Evolutionary conservation across 2,329 filamentous ascomycete genomes (phyloP), one percentile per base, ranked within the genome.

Genomic region (Neonectria magnoliae): DNA sequence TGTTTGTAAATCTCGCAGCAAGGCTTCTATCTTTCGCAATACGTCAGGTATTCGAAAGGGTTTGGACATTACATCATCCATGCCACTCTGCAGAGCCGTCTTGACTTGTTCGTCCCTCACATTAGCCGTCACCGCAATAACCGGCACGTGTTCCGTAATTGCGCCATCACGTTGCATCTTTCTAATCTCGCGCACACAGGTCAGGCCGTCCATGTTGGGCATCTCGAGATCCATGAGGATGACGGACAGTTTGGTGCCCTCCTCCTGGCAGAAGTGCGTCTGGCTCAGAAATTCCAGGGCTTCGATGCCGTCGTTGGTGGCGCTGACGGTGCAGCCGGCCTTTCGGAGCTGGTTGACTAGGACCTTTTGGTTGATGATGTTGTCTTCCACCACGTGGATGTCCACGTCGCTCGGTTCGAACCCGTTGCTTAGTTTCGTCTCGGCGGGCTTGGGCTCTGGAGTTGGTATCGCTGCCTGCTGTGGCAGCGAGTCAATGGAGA

Each of bases 331-430:
- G 61, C 90, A 84, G 5, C 85, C 84, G 16, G 86, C 83, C 71
- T 89, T 90, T 60, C 81, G 82, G 5, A 91, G 79, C 73, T 89
- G 90, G 54, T 88, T 89, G n/a, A 90, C 78, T 1, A 91, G 77
- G 44, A 90, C 89, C 69, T 89, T 90, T 72, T 91, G 89, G 73
- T 91, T 91, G 66, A 90, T 89, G 4, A 84, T 80, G 71, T 91
- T 91, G 72, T 91, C 89, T 75, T 91, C 89, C 0, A 91, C 89
- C 3, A 91, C 79, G 8, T 91, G 78, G 2, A 91, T 84, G 42
- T 84, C 84, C 62, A 88, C 80, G 9, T 85, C 14, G 3, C 25
- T 22, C 5, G 60, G 62, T 8, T 56, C 45, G 6, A 67, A 57
- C 0, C 25, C 29, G 5, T 45, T 22, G 14, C 22, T 45, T 11